Percentiles rank a stretch among this genome's conserved stretches.
phyloP scores from a whole-genome alignment of 2,329 filamentous ascomycete species.

The Zopfia rhizophila region DNA sequence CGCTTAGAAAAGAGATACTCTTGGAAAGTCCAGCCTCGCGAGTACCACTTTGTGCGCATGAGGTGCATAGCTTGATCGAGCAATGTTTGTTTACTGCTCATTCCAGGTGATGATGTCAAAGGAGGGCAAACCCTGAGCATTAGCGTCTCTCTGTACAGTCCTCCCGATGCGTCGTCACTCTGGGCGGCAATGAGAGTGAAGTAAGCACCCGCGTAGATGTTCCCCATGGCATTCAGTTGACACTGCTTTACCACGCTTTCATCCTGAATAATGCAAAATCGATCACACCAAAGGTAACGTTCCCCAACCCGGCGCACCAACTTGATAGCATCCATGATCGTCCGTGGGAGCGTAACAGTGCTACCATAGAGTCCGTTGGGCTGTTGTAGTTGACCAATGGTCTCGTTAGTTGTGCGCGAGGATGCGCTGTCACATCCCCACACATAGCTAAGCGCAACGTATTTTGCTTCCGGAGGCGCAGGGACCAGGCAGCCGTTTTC shows the following conservation, averaged over 20 bases:
- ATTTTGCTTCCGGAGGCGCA: constrained; percentile 10
- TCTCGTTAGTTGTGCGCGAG: too few relatives aligned
- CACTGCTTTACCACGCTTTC: background rate
- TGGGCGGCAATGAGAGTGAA: constrained; percentile 1
- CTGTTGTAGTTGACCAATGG: constrained; percentile 5
- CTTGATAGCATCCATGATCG: constrained; percentile 1
- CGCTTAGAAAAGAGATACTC: too few relatives aligned
- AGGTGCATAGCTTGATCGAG: constrained; percentile 11
- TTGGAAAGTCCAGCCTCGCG: too few relatives aligned
- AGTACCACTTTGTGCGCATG: constrained; percentile 24
- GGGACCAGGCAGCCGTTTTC: constrained; percentile 14
- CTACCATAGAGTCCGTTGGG: constrained; percentile 9
- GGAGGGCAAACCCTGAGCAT: background rate
- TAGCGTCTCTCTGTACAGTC: constrained; percentile 8
- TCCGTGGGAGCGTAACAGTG: constrained; percentile 7
- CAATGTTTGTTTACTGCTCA: constrained; percentile 1
- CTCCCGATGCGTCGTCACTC: constrained; percentile 10
- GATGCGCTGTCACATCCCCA: constrained; percentile 26
- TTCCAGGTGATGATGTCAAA: background rate
- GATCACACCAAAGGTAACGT: constrained; percentile 2
- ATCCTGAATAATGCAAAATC: constrained; percentile 3
- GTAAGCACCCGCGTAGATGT: constrained; percentile 1
- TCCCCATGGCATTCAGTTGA: constrained; percentile 1
- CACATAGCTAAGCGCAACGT: constrained; percentile 27
- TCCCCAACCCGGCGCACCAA: background rate